Conservation (phyloP, 352 stramenopile genomes). For the Phytophthora sansomeana region DNA sequence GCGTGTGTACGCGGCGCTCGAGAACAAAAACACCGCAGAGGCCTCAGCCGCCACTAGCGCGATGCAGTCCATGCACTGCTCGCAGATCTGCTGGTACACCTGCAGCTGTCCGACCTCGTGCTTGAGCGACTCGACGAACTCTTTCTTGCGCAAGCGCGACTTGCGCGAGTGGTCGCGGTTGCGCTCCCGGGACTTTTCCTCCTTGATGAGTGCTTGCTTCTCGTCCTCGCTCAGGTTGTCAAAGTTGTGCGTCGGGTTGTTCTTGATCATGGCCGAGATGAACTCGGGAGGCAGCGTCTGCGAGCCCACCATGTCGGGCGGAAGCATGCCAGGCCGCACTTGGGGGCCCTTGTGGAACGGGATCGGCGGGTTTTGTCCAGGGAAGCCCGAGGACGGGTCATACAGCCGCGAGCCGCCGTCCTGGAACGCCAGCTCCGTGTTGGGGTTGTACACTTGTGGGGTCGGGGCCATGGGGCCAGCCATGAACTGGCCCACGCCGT, state of each 20-base stretch:
- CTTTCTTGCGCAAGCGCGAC: constrained; percentile 95
- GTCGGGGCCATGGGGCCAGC: constrained; percentile 34
- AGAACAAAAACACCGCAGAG: constrained; percentile 72
- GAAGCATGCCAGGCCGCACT: constrained; percentile 32
- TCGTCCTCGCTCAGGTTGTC: constrained; percentile 87
- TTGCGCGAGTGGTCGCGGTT: constrained; percentile 97
- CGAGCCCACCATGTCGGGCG: constrained; percentile 59
- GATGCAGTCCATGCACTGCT: constrained; percentile 84
- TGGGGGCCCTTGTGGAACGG: constrained; percentile 57
- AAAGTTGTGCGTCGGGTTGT: constrained; percentile 68
- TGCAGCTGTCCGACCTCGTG: constrained; percentile 83
- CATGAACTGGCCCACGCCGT: constrained; percentile 64
- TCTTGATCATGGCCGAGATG: constrained; percentile 86
- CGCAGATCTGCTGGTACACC: constrained; percentile 88
- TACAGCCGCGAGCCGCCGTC: constrained; percentile 74
- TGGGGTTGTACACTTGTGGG: constrained; percentile 57
- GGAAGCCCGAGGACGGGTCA: constrained; percentile 64
- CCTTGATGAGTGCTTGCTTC: constrained; percentile 80
- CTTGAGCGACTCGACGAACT: constrained; percentile 95
- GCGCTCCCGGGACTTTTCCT: constrained; percentile 89
- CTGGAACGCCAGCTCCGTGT: constrained; percentile 68
- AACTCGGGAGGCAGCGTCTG: constrained; percentile 86
- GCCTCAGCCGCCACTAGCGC: constrained; percentile 73
- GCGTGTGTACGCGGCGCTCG: constrained; percentile 71
- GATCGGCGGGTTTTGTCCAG: constrained; percentile 43